Base-by-base conservation (phyloP, 176 grass and related monocot genomes). In the Carex myosuroides region DNA sequence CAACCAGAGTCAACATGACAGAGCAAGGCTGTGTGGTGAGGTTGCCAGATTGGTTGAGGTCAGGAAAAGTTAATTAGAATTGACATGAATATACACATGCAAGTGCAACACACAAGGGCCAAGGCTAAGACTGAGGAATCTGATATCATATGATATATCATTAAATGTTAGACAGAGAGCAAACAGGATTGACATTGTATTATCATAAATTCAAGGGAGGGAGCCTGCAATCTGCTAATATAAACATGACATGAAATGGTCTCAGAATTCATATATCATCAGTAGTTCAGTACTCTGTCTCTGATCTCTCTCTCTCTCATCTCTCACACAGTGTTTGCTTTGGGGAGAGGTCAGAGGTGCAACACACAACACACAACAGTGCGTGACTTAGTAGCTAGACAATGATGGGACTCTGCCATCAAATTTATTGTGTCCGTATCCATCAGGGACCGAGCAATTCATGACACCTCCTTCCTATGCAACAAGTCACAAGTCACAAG, bases 371-470 rank as follows among this genome's bases (percentile, higher is more conserved):
- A 6, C 41, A 64, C 8, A 62, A 82, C 80, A 83, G 80, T 83
- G 63, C 41, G 35, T 68, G 68, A 83, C 69, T 66, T 83, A 83
- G 62, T 67, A 68, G 26, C 26, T 26, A 26, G 60, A 83, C 80
- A 83, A 82, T 83, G 80, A 83, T 83, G 48, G 21, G 39, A 83
- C 80, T 68, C 80, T 83, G 62, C 37, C 35, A 65, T 29, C 18
- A 26, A 79, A 64, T 65, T 83, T 29, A 81, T 63, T 80, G 50
- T 57, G 50, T 58, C 78, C 30, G 55, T 80, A 62, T 57, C 33
- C 33, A 35, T 2, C 48, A 60, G 13, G 69, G 41, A 50, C 69
- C 37, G 17, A 60, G 42, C 37, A 7, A 60, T 48, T 48, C 46
- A 58, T 81, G 30, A 82, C 61, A 66, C 60, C 60, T 81, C 58